Evolutionary conservation across 257 asterid genomes (phyloP).

Genomic region (Gentiana dahurica): DNA sequence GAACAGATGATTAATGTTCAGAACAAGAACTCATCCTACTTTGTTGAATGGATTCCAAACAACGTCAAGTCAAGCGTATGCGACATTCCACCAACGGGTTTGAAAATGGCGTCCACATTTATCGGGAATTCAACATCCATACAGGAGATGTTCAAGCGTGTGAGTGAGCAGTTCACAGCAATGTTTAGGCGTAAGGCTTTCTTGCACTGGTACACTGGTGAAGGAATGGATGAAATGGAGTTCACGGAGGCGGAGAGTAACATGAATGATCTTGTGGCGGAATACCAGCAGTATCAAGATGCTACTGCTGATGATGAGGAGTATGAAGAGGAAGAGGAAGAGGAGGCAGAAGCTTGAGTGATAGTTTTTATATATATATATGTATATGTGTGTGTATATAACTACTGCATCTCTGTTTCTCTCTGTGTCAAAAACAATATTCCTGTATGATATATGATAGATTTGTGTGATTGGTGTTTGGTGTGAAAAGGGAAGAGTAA

Average conservation of each 20-base stretch:
- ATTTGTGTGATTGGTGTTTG: too few species aligned
- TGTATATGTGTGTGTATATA: too few species aligned
- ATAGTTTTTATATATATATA: too few species aligned
- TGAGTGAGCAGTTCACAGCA: slow-evolving; percentile 41
- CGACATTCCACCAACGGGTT: slow-evolving; percentile 34
- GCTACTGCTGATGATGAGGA: background rate
- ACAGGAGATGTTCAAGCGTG: slow-evolving; percentile 64
- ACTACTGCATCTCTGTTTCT: too few species aligned
- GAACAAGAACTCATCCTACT: slow-evolving; percentile 74
- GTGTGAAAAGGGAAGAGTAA: too few species aligned
- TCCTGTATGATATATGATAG: too few species aligned
- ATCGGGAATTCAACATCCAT: slow-evolving; percentile 19
- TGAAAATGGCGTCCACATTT: slow-evolving; percentile 65
- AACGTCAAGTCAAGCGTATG: slow-evolving; percentile 75
- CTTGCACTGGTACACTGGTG: too few species aligned
- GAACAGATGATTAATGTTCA: slow-evolving; percentile 70
- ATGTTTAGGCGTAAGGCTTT: too few species aligned
- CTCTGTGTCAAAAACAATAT: too few species aligned
- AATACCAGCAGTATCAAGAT: slow-evolving; percentile 20
- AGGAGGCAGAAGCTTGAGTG: background rate
- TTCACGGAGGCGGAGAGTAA: too few species aligned
- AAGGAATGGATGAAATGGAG: too few species aligned
- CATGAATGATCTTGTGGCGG: slow-evolving; percentile 4
- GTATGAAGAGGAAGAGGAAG: slow-evolving; percentile 4
- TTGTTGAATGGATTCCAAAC: slow-evolving; percentile 73